These are phyloP conservation scores for Echinochloa phyllopogon DNA, from an alignment of 176 grass and related monocot genomes.

Conservation along the genomic window DNA sequence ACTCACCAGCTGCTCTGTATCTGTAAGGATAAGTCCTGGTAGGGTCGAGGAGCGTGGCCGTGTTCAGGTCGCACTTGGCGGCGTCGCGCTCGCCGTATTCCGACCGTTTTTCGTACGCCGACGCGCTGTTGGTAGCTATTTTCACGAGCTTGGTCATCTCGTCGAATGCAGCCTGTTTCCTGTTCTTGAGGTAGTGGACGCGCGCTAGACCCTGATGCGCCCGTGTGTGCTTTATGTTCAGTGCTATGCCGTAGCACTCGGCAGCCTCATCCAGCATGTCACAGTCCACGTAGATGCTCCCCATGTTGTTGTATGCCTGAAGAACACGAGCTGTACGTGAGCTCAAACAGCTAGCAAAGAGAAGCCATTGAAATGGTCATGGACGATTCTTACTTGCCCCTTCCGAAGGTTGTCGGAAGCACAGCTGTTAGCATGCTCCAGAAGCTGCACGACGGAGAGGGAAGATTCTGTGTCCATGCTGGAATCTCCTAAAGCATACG, in stretches of 20 bases:
- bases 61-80: slow-evolving; percentile 82
- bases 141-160: slow-evolving; percentile 90
- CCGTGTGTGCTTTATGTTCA: slow-evolving; percentile 91
- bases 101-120: slow-evolving; percentile 89
- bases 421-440: slow-evolving; percentile 86
- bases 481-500: slow-evolving; percentile 85
- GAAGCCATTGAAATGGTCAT: background rate
- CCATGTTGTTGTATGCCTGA: slow-evolving; percentile 98
- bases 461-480: slow-evolving; percentile 68
- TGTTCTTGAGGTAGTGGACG: slow-evolving; percentile 78
- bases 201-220: slow-evolving; percentile 97
- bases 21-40: slow-evolving; percentile 94
- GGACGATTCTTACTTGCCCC: slow-evolving; percentile 71
- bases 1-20: slow-evolving; percentile 92
- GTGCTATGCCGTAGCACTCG: slow-evolving; percentile 82
- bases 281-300: slow-evolving; percentile 90
- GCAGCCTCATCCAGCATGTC: slow-evolving; percentile 87
- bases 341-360: background rate
- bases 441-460: slow-evolving; percentile 76
- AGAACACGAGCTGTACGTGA: slow-evolving; percentile 6
- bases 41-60: slow-evolving; percentile 73
- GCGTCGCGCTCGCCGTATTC: slow-evolving; percentile 88
- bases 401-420: slow-evolving; percentile 96
- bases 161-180: slow-evolving; percentile 79
- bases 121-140: slow-evolving; percentile 80